Conservation (phyloP, 768 basidiomycete species). For the Hemileccinum rubropunctum region DNA sequence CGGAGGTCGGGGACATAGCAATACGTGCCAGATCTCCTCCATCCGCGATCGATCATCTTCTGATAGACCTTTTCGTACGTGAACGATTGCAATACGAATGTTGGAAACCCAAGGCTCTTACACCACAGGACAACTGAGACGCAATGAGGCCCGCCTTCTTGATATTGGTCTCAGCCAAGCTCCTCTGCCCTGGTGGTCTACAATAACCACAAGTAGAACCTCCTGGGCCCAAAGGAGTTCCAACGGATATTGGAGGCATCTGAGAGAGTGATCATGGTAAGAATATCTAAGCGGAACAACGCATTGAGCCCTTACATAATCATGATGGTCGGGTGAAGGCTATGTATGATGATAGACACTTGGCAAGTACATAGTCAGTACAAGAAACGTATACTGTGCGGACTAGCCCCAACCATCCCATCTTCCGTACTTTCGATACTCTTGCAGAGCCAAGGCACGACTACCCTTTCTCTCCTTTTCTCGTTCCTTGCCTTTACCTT, state of each 20-base stretch:
- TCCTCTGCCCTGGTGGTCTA: conserved; percentile 49
- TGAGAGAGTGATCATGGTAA: background rate
- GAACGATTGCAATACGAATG: background rate
- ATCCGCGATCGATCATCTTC: conserved; percentile 79
- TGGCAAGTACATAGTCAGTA: background rate
- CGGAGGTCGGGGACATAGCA: conserved; percentile 87
- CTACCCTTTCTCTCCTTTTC: conserved; percentile 56
- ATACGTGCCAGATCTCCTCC: conserved; percentile 80
- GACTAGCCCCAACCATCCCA: conserved; percentile 79
- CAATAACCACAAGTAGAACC: conserved; percentile 67
- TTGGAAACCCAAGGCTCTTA: conserved; percentile 21
- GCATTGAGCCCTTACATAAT: too few relatives aligned
- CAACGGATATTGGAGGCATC: conserved; percentile 29
- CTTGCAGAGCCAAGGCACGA: conserved; percentile 65
- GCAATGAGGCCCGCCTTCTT: conserved; percentile 51
- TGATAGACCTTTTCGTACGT: conserved; percentile 60
- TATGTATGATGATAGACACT: too few relatives aligned
- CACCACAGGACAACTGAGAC: conserved; percentile 51
- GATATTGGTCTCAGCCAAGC: conserved; percentile 38
- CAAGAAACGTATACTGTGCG: too few relatives aligned
- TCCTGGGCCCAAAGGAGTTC: conserved; percentile 24
- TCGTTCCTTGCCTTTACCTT: conserved; percentile 56
- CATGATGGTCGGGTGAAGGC: background rate
- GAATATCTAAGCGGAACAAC: too few relatives aligned
- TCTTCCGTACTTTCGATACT: conserved; percentile 78